phyloP scores from a whole-genome alignment of 192 early-diverging fungal genomes.

The Piromyces finnis region DNA sequence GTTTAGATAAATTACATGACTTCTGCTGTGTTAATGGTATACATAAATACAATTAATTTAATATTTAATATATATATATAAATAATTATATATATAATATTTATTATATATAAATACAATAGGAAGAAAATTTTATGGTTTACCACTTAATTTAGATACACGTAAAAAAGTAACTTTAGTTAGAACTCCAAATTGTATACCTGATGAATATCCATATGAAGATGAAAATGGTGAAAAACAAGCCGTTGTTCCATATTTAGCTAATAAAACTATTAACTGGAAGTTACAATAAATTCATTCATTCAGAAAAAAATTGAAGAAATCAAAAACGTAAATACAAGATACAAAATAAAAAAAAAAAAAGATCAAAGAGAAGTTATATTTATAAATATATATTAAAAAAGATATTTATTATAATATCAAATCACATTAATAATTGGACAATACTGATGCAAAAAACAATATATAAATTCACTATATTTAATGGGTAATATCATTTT shows the following conservation, averaged over 20 bases:
- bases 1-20: constrained; percentile 54
- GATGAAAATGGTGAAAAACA: neutral
- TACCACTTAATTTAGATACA: constrained; percentile 15
- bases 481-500: too few relatives aligned
- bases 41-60: neutral
- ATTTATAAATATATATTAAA: too few relatives aligned
- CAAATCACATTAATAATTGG: too few relatives aligned
- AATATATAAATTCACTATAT: too few relatives aligned
- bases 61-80: too few relatives aligned
- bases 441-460: too few relatives aligned
- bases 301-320: too few relatives aligned
- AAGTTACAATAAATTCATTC: neutral
- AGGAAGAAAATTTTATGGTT: constrained; percentile 55
- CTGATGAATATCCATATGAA: neutral
- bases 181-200: neutral
- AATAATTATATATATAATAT: too few relatives aligned
- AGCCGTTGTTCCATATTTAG: neutral
- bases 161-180: neutral
- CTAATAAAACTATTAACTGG: neutral
- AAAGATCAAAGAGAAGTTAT: too few relatives aligned
- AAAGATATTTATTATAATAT: too few relatives aligned
- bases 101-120: neutral
- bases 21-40: constrained; percentile 73
- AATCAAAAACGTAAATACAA: too few relatives aligned
- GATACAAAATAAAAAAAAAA: too few relatives aligned